Base-by-base conservation (phyloP, 768 basidiomycete species). In the Xanthoconium stramineum region DNA sequence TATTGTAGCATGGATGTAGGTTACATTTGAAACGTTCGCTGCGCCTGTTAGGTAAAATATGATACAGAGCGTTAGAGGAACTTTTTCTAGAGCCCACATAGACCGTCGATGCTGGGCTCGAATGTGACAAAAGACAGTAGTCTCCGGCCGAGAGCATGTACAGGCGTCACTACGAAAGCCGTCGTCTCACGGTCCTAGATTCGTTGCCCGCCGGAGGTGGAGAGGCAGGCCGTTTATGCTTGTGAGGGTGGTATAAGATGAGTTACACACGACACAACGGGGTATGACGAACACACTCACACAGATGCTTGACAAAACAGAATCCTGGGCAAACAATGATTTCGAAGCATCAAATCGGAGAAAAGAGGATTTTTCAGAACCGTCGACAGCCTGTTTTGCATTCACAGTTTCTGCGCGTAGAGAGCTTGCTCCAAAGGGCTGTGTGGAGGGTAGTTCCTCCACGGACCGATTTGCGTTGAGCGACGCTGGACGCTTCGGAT, bases 381-480 rank as follows among this genome's bases (percentile, higher is more conserved):
- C 36, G n/a, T 50, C 57, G 35, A 39, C 29, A 20, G 30, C 24
- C 30, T 20, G 54, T 52, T 28, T 29, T 20, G 42, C 15, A 2
- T 32, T 28, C 9, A 6, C 12, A 14, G 36, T 20, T 46, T 20
- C 43, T 17, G 12, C 30, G 19, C 65, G 70, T 37, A 81, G 60
- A n/a, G 67, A 57, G 59, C 78, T 81, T 42, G 57, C 60, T 50
- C 71, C 72, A 58, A 80, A 82, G 20, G 64, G 59, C 55, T 80
- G 80, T 4, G 74, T 79, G 40, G 61, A 56, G 37, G 64, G 55
- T 37, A 66, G 71, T 17, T 52, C 57, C 40, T 58, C 48, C 35
- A 33, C 20, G 37, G 8, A 37, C 15, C 6, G 37, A 28, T 52
- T 28, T 14, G 33, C 19, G 13, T 48, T 42, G 32, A 53, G 45